Conservation (phyloP, 345 rosid species). For the Anacardium occidentale region DNA sequence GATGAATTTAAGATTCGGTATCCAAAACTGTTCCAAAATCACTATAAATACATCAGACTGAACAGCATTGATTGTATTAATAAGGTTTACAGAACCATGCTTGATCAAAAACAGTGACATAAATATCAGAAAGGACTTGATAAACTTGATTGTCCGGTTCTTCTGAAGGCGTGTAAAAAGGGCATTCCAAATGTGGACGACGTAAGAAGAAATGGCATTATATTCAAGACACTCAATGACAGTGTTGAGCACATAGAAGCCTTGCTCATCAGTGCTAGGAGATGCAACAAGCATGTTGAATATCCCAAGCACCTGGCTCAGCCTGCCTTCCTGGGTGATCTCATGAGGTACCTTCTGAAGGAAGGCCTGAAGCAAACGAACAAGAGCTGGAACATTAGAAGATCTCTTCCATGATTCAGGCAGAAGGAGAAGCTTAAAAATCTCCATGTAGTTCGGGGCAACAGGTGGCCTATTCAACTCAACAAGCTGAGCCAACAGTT, state of each 20-base stretch:
- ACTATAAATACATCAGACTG: conserved; percentile 57
- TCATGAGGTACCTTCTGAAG: conserved; percentile 90
- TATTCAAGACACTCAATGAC: conserved; percentile 79
- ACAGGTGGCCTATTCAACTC: conserved; percentile 88
- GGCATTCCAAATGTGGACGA: conserved; percentile 69
- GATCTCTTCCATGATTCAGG: conserved; percentile 88
- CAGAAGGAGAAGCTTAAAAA: conserved; percentile 71
- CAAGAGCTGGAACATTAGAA: conserved; percentile 97
- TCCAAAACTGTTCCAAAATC: conserved; percentile 85
- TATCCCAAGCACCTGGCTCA: conserved; percentile 84
- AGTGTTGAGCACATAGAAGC: conserved; percentile 91
- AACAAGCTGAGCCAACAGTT: conserved; percentile 90
- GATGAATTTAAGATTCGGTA: conserved; percentile 77
- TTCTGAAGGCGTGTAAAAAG: conserved; percentile 72
- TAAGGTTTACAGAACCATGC: conserved; percentile 71
- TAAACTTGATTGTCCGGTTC: conserved; percentile 62
- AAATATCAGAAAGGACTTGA: conserved; percentile 73
- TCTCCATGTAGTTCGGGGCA: conserved; percentile 73
- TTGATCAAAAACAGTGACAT: conserved; percentile 92
- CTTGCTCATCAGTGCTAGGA: conserved; percentile 88
- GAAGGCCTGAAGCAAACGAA: conserved; percentile 96
- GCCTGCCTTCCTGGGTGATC: conserved; percentile 69
- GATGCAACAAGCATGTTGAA: conserved; percentile 67
- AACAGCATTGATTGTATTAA: conserved; percentile 73
- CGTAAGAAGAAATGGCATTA: conserved; percentile 53